Percentiles rank a stretch among this genome's conserved stretches.
phyloP scores from a whole-genome alignment of 768 basidiomycete species.

The Suillus clintonianus region DNA sequence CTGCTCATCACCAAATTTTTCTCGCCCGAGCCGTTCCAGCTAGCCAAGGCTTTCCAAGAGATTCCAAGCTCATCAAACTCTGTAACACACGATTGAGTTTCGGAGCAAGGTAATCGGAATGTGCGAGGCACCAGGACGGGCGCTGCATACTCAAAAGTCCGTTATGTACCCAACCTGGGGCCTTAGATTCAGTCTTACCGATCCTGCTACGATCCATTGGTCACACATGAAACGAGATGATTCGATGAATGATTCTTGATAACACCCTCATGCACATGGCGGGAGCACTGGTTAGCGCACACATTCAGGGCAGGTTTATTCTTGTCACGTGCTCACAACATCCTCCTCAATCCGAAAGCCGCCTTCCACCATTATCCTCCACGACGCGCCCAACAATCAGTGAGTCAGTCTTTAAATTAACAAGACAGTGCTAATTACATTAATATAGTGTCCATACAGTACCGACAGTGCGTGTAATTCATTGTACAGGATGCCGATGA shows the following conservation, averaged over 20 bases:
- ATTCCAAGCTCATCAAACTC: neutral
- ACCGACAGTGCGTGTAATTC: constrained; percentile 29
- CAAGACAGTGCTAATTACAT: neutral
- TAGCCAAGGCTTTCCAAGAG: neutral
- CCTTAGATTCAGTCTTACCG: neutral
- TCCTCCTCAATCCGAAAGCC: neutral
- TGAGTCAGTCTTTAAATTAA: constrained; percentile 1
- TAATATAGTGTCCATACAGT: constrained; percentile 25
- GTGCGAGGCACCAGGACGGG: neutral
- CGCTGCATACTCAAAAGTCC: neutral
- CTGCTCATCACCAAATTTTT: too few species aligned
- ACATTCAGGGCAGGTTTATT: neutral
- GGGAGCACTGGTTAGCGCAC: too few species aligned
- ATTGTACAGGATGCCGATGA: constrained; percentile 11
- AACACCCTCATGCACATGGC: neutral
- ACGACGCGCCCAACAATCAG: neutral
- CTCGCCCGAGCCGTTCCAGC: too few species aligned
- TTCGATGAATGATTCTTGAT: neutral
- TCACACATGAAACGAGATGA: neutral
- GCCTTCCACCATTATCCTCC: neutral
- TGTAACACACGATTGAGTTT: neutral
- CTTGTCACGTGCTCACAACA: neutral
- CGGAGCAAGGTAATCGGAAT: neutral
- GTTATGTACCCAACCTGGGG: neutral
- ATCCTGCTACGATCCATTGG: neutral